Evolutionary conservation across 768 basidiomycete genomes (phyloP), one percentile per base, ranked within the genome.

Genomic region (Amanita pallidorosea): DNA sequence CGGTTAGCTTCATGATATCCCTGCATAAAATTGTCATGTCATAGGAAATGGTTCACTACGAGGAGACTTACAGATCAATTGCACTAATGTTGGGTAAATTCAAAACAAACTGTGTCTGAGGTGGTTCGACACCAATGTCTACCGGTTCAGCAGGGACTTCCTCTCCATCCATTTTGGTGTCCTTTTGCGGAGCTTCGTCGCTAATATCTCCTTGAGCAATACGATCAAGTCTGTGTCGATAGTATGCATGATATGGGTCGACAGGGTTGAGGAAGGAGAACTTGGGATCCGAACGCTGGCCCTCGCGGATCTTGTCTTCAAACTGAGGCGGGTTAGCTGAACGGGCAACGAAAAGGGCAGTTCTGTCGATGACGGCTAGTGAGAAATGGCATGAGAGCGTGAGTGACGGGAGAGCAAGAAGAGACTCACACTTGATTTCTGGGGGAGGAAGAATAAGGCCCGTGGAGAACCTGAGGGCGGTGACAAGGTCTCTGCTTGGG

Each of bases 191-290:
- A 1, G 61, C 59, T 27, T 85, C 88, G 35, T 88, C 88, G 12
- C 78, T 71, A 7, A 79, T 61, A 61, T 89, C 86, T 17, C 91
- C 92, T 6, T 80, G 80, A 47, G 78, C 70, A 55, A 92, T 79
- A 63, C 81, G 83, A 44, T 92, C 89, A 70, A 95, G 80, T 62
- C 87, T 82, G 72, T 94, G 81, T 63, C 88, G 83, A 64, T 99
- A 99, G 70, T 99, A 98, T 54, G 89, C 89, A 83, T 98, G 91
- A 72, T 96, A 99, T 57, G 96, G 91, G 75, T 99, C 96, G 45
- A 81, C 80, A 55, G 90, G 85, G 72, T 95, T 95, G 66, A 99
- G 79, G 75, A 99, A 99, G 52, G 95, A 92, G 76, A 98, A 99
- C 70, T 96, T 95, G 52, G 93, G 91, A 73, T 98, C 95, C 57